Evolutionary conservation across 192 early-diverging fungal genomes (phyloP), one percentile per base, ranked within the genome.

Genomic region (Podochytrium sp.): DNA sequence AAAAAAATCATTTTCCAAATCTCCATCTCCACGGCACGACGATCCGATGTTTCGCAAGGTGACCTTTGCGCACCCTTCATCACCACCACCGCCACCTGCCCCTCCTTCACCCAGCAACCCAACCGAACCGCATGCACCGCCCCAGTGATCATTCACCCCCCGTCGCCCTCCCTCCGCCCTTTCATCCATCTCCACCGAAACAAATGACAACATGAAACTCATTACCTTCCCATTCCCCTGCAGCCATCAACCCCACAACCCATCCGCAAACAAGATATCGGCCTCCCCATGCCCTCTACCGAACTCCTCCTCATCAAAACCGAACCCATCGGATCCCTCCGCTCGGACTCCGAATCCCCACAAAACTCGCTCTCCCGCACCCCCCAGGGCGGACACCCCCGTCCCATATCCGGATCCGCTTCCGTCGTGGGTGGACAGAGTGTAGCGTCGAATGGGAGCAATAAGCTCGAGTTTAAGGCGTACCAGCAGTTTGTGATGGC

Each of bases 401-500:
- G 69, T 34, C 20, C 38, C 16, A 47, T 29, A 20, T 2, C 50
- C n/a, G 50, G 4, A 10, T 55, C 49, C 14, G 25, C 66, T 18
- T 53, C 49, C 3, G 49, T 34, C 3, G 20, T 20, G 23, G 66
- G 49, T 4, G 16, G 7, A 18, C 52, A 6, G 5, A 55, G 52
- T 25, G 7, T 12, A 47, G 20, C 43, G 43, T 7, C 43, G 43
- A 47, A 47, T 18, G 52, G 7, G 7, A 5, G 7, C 5, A 12
- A 20, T 67, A 14, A 52, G 78, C 50, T 87, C 58, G 55, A 80
- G 16, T 58, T 84, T 50, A 75, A 77, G 53, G 75, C 84, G 34
- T 87, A 80, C 56, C 77, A 80, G 56, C 69, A 51, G 30, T 87
- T 83, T 77, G 80, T 79, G 41, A 76, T 79, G 63, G 82, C 86